Evolutionary conservation across 441 rosid genomes (phyloP), one percentile per base, ranked within the genome.

Genomic region (Euphorbia celastroides): DNA sequence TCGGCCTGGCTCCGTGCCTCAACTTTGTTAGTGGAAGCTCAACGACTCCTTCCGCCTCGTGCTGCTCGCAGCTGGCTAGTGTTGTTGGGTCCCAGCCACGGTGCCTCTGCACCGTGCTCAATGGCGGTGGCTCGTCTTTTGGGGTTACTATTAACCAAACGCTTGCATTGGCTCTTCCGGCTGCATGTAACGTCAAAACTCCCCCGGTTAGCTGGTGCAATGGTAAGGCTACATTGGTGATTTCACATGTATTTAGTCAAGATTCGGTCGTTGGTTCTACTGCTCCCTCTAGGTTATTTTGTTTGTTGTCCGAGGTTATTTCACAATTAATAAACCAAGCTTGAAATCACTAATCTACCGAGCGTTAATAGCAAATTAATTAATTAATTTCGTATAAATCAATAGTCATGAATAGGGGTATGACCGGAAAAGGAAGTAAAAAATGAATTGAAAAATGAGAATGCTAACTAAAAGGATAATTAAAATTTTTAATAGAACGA

Each of bases 171-270:
- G 77, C 78, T n/a, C 83, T 84, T 44, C 92, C 92, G 0, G 68
- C 34, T 28, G 81, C 87, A 0, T 84, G 92, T 69, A 75, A 72
- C 0, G 87, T 84, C 27, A 75, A 83, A 59, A 81, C 87, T 55
- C 86, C 84, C 2, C 80, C 89, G n/a, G 73, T 72, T 69, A 81
- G 85, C 73, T 69, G 63, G 62, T 84, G 92, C 77, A 75, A 82
- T 22, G 84, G 86, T 84, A 70, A 62, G 75, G 27, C 65, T 26
- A 32, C 28, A 57, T 41, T 5, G 5, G 1, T 25, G 32, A 2
- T 48, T 2, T 28, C 11, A 10, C 1, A 13, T 30, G 19, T 36
- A 36, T 36, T 36, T 36, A 36, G 4, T 34, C 9, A 1, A 13
- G 12, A 7, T 34, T 36, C 8, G 42, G 42, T 36, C 12, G 42